Evolutionary conservation across 106 monocot genomes (phyloP), one percentile per base, ranked within the genome.

Genomic region (Acanthochlamys bracteata): DNA sequence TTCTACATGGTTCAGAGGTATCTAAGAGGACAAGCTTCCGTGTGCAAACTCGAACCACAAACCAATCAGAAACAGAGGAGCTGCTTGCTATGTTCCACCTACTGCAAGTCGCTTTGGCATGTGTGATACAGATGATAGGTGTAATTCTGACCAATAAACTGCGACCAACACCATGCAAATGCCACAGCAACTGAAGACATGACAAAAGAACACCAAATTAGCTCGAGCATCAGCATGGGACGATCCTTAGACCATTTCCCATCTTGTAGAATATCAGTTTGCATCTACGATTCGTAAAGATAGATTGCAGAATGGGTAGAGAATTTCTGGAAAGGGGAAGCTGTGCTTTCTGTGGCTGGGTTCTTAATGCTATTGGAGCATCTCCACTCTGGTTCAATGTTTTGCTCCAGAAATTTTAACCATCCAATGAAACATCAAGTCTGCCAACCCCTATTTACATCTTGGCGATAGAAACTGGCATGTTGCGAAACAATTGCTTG

Each of bases 181-280:
- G 68, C 72, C 10, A 63, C 74, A 41, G 90, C 79, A 4, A 62
- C 70, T 15, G 65, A 52, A 46, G 66, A 66, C 16, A 95, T 55
- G 0, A 49, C 60, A 4, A 84, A 72, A n/a, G 64, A 82, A 47
- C 45, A 66, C 83, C 86, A 87, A 58, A 65, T 65, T 25, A 82
- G 42, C 57, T 75, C 76, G 60, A 87, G 17, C 75, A 78, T 57
- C 75, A 95, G 63, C 25, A 84, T 20, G 9, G 84, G 90, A 51
- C 84, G 60, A 11, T 39, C 63, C 69, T 79, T 57, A 74, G 25
- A 15, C 78, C 66, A 22, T 65, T 77, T 21, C 82, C 4, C 13
- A 67, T 54, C 66, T 87, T 90, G 74, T 69, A 78, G 27, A 79
- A 73, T 66, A 95, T 82, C 13, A 90, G 65, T 70, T 70, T 90